These are phyloP conservation scores for Kodamaea alishanica DNA, from an alignment of 1,139 yeast genomes.

Conservation along the genomic window DNA sequence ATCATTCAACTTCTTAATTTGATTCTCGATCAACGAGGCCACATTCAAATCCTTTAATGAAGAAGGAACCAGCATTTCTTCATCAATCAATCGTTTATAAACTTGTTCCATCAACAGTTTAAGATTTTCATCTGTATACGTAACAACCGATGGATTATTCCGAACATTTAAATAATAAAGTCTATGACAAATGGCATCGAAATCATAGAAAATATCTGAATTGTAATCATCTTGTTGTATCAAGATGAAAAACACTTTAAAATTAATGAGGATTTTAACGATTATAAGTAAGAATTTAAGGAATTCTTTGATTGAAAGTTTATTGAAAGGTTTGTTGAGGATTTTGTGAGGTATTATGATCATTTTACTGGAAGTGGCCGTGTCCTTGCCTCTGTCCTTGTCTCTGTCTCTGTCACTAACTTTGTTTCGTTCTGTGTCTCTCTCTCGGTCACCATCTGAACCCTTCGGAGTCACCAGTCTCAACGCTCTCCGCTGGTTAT, in stretches of 20 bases:
- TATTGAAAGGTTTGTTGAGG: slow-evolving; percentile 40
- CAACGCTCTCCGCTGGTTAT: slow-evolving; percentile 29
- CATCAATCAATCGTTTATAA: slow-evolving; percentile 10
- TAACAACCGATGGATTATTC: slow-evolving; percentile 4
- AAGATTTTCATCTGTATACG: slow-evolving; percentile 9
- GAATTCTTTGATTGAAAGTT: slow-evolving; percentile 38
- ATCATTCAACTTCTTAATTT: slow-evolving; percentile 34
- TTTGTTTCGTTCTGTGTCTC: too few species aligned
- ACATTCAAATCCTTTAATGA: slow-evolving; percentile 23
- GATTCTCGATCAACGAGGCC: slow-evolving; percentile 23
- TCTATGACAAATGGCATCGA: slow-evolving; percentile 22
- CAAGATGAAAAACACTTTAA: slow-evolving; percentile 26
- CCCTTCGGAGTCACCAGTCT: not conserved
- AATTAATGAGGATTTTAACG: slow-evolving; percentile 38
- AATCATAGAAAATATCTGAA: slow-evolving; percentile 18
- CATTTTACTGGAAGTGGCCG: slow-evolving; percentile 16
- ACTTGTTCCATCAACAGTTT: slow-evolving; percentile 16
- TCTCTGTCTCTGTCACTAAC: too few species aligned
- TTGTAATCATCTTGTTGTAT: slow-evolving; percentile 7
- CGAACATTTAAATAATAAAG: slow-evolving; percentile 9
- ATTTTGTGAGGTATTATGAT: slow-evolving; percentile 45
- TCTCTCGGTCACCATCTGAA: too few species aligned
- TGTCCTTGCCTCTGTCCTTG: too few species aligned
- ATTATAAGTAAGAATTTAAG: slow-evolving; percentile 35
- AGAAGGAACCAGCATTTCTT: slow-evolving; percentile 11